Evolutionary conservation across 768 basidiomycete species (phyloP).

Genomic region (Kondoa malvinella): DNA sequence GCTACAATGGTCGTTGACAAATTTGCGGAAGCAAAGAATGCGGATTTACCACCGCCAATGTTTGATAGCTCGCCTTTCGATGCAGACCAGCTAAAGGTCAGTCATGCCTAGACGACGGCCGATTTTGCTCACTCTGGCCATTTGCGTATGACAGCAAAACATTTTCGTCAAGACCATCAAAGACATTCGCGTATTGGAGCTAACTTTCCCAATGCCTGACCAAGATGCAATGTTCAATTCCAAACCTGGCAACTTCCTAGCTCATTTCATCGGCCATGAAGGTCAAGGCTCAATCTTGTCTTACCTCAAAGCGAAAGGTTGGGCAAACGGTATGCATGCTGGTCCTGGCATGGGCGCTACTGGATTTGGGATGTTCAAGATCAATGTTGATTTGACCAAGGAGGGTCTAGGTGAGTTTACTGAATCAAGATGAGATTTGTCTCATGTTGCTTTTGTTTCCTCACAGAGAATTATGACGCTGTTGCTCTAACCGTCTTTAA

Average conservation of each 20-base stretch:
- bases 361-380: constrained; percentile 76
- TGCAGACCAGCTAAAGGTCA: constrained; percentile 17
- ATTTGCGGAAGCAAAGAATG: constrained; percentile 27
- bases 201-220: constrained; percentile 36
- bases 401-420: constrained; percentile 47
- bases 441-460: not conserved
- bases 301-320: constrained; percentile 49
- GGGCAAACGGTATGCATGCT: constrained; percentile 40
- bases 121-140: not conserved
- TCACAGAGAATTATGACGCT: constrained; percentile 46
- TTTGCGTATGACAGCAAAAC: constrained; percentile 19
- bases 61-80: constrained; percentile 26
- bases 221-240: constrained; percentile 39
- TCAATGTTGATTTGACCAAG: constrained; percentile 60
- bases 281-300: constrained; percentile 64
- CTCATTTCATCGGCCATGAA: constrained; percentile 54
- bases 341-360: constrained; percentile 48
- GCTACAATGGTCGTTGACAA: constrained; percentile 26
- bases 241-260: constrained; percentile 59
- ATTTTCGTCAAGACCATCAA: constrained; percentile 34
- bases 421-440: not conserved
- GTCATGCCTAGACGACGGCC: not conserved
- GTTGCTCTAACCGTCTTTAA: constrained; percentile 57
- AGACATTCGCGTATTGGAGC: constrained; percentile 34
- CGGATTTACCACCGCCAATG: constrained; percentile 19